Percentiles rank a stretch among this genome's conserved stretches.
phyloP scores from a whole-genome alignment of 345 rosid genomes.

The Moricandia moricandioides region DNA sequence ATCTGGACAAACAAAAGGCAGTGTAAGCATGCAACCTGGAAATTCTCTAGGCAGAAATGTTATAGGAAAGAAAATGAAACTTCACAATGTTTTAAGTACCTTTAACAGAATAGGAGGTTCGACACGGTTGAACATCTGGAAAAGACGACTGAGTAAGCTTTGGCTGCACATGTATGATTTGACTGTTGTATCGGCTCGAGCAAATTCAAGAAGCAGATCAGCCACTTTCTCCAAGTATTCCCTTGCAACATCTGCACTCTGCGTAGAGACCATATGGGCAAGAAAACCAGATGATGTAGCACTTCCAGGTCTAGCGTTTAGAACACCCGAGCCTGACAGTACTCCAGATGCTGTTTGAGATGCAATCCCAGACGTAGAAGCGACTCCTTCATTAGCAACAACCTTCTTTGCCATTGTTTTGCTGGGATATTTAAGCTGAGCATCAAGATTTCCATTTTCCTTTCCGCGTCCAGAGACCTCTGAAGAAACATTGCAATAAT shows the following conservation, averaged over 20 bases:
- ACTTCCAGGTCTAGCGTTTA: conserved; percentile 77
- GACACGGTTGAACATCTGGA: conserved; percentile 88
- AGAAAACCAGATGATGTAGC: conserved; percentile 96
- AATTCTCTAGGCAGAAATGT: conserved; percentile 7
- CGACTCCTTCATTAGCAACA: not conserved
- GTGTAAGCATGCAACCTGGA: conserved; percentile 6
- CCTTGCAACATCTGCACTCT: conserved; percentile 90
- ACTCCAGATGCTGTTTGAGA: not conserved
- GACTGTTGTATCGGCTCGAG: conserved; percentile 91
- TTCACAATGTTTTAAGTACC: not conserved
- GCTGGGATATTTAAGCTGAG: not conserved
- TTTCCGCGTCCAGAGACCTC: not conserved
- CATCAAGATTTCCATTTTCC: not conserved
- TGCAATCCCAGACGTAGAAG: not conserved
- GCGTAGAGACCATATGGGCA: conserved; percentile 87
- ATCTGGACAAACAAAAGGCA: conserved; percentile 45
- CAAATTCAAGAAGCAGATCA: conserved; percentile 94
- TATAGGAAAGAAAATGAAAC: not conserved
- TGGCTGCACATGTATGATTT: conserved; percentile 93
- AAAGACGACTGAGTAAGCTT: conserved; percentile 88
- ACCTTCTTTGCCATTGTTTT: not conserved
- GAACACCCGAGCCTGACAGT: not conserved
- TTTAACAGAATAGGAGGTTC: conserved; percentile 43
- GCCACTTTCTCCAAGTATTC: conserved; percentile 97
- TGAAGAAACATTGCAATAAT: not conserved